Evolutionary conservation across 2,329 filamentous ascomycete species (phyloP).

Genomic region (Verticillium dahliae): DNA sequence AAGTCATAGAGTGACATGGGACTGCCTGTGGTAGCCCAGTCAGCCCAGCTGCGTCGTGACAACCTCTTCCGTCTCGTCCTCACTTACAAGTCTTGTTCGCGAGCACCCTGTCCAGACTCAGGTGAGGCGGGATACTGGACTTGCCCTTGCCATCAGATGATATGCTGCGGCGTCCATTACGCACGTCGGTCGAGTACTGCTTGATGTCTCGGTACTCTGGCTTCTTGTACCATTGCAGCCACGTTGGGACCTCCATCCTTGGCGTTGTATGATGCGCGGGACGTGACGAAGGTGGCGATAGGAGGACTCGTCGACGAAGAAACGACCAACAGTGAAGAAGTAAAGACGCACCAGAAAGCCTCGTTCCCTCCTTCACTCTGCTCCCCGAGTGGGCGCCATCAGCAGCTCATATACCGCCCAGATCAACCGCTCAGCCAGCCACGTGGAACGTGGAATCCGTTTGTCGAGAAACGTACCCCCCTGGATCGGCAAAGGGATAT

Average conservation of each 20-base stretch:
- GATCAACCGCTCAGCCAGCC: background rate
- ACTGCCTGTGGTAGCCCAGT: constrained; percentile 23
- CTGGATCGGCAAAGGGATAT: background rate
- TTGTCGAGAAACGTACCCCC: background rate
- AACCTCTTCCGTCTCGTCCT: too few relatives aligned
- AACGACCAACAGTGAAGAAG: background rate
- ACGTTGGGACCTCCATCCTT: constrained; percentile 17
- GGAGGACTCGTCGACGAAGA: background rate
- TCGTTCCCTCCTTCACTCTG: background rate
- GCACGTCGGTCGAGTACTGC: constrained; percentile 31
- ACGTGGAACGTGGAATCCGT: background rate
- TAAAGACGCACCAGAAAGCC: background rate
- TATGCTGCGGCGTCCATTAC: constrained; percentile 24
- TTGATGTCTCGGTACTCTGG: constrained; percentile 41
- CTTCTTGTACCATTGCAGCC: constrained; percentile 41
- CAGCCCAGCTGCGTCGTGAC: background rate
- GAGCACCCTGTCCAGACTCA: constrained; percentile 37
- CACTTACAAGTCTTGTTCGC: constrained; percentile 37
- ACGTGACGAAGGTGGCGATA: background rate
- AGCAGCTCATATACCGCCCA: background rate
- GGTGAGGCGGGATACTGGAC: constrained; percentile 28
- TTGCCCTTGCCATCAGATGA: constrained; percentile 28
- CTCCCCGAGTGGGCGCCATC: background rate
- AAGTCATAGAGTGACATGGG: constrained; percentile 44
- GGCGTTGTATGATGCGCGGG: background rate